Evolutionary conservation across 805 yeast species (phyloP), one percentile per base, ranked within the genome.

Genomic region (Teunomyces gatunensis): DNA sequence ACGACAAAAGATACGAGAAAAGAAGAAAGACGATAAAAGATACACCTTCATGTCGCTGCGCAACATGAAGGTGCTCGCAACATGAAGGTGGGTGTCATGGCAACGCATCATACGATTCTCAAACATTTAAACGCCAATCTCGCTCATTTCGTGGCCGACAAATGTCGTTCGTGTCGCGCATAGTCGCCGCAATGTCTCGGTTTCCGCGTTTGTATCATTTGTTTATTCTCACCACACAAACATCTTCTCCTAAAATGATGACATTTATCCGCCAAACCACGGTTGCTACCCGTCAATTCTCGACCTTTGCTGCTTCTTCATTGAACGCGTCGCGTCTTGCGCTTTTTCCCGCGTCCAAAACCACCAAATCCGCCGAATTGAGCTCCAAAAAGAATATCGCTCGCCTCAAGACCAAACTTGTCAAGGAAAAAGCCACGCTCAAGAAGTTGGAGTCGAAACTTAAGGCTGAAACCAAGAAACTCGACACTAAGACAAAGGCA

Each of bases 381-480:
- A 28, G 44, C 32, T 33, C 35, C 36, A 27, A 37, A 47, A 47
- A 50, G 32, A 52, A 54, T 32, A 47, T 56, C 48, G 52, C 54
- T 34, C 47, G 47, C 13, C 54, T 63, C 47, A 54, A 56, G 40
- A 42, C 49, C 13, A 49, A 58, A 40, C 49, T 61, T 29, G 20
- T 55, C 43, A 60, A 54, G 45, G 58, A 50, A 43, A 55, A 53
- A 48, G 18, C 13, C 44, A 47, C 44, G 13, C 51, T 42, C 33
- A 44, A 36, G 41, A 52, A 47, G 23, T 51, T 58, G 46, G 47
- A 56, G 44, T 52, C 49, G 17, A 57, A 57, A 44, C 51, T 56
- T 46, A 53, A 60, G 51, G 57, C 45, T 12, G 52, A 52, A 11
- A 54, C 50, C 32, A 48, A 47, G 39, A 50, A 57, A 48, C 27